Percentiles rank a stretch among this genome's conserved stretches.
These are phyloP conservation scores for Neurospora intermedia DNA, from an alignment of 495 filamentous ascomycete genomes.

Conservation along the genomic window DNA sequence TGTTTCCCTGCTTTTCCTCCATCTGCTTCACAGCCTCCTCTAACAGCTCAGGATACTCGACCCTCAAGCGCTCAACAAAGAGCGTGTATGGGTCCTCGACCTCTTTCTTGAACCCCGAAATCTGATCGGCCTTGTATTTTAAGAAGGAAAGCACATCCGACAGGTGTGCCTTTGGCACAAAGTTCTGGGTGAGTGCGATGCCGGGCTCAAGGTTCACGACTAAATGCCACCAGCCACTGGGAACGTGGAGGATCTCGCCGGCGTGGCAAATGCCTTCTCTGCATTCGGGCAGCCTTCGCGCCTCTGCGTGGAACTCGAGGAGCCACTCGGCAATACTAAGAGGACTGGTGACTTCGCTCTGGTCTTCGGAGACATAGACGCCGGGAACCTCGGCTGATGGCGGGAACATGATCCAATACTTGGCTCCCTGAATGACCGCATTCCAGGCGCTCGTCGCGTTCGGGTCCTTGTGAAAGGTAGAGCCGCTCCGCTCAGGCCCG, in stretches of 20 bases:
- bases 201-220: slow-evolving; percentile 79
- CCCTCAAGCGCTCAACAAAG: slow-evolving; percentile 61
- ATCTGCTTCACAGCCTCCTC: slow-evolving; percentile 52
- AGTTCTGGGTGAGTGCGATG: slow-evolving; percentile 93
- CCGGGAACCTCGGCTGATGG: slow-evolving; percentile 57
- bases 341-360: slow-evolving; percentile 88
- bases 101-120: slow-evolving; percentile 73
- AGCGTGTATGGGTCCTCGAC: slow-evolving; percentile 62
- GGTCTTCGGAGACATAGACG: slow-evolving; percentile 83
- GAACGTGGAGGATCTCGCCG: slow-evolving; percentile 90
- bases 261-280: slow-evolving; percentile 76
- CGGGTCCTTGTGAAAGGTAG: slow-evolving; percentile 86
- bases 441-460: slow-evolving; percentile 82
- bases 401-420: slow-evolving; percentile 95
- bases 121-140: slow-evolving; percentile 67
- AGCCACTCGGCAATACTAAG: slow-evolving; percentile 96
- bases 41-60: slow-evolving; percentile 54
- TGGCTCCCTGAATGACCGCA: slow-evolving; percentile 78
- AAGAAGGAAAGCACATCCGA: slow-evolving; percentile 70
- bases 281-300: slow-evolving; percentile 66
- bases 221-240: slow-evolving; percentile 90
- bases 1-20: slow-evolving; percentile 47
- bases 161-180: slow-evolving; percentile 72
- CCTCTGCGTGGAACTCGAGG: slow-evolving; percentile 80
- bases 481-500: slow-evolving; percentile 80